Evolutionary conservation across 139 green algal genomes (phyloP).

Genomic region (Chara braunii): DNA sequence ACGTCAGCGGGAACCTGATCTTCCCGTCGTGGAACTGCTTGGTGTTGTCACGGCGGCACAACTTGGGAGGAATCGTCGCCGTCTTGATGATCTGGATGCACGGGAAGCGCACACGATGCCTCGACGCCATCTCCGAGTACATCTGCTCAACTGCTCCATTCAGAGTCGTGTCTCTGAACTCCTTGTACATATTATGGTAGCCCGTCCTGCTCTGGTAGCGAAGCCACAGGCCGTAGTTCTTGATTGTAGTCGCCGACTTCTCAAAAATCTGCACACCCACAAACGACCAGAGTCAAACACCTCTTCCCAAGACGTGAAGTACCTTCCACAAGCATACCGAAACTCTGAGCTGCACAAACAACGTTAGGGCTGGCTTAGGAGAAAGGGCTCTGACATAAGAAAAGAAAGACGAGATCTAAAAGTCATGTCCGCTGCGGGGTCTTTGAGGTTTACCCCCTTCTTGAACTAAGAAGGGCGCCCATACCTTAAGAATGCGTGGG

Average conservation of each 20-base stretch:
- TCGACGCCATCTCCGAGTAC: constrained; percentile 91
- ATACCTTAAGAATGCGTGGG: too few relatives aligned
- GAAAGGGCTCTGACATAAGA: too few relatives aligned
- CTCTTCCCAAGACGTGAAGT: neutral
- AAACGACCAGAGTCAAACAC: too few relatives aligned
- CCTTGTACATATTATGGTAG: constrained; percentile 93
- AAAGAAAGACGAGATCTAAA: too few relatives aligned
- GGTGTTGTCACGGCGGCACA: constrained; percentile 79
- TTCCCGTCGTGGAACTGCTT: constrained; percentile 87
- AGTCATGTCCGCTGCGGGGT: too few relatives aligned
- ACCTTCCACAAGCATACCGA: neutral
- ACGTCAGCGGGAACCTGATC: constrained; percentile 36
- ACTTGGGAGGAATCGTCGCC: constrained; percentile 58
- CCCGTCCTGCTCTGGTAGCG: constrained; percentile 90
- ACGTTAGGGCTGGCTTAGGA: too few relatives aligned
- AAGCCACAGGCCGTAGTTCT: constrained; percentile 98
- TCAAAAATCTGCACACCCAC: constrained; percentile 87
- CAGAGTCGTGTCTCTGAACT: constrained; percentile 95
- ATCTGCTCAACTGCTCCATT: constrained; percentile 90
- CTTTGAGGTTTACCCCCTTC: too few relatives aligned
- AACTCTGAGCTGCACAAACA: too few relatives aligned
- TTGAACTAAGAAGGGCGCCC: too few relatives aligned
- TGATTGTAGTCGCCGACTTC: constrained; percentile 82
- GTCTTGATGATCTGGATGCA: constrained; percentile 95
- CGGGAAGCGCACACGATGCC: constrained; percentile 77